Base-by-base conservation (phyloP, 116 monocot species). In the Dioscorea cayenensis region DNA sequence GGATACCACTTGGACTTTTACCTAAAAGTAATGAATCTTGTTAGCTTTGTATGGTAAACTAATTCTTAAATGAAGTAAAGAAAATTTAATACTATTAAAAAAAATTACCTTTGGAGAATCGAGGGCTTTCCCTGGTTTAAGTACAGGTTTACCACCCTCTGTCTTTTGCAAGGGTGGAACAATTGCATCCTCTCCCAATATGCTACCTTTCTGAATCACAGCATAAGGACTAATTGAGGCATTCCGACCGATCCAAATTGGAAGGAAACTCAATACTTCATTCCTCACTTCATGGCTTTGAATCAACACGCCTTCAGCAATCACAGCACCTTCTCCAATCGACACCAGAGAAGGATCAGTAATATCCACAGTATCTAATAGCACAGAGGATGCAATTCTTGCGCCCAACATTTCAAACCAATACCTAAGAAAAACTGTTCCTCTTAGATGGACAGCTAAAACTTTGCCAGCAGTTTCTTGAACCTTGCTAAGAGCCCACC, bases 351-450 rank as follows among this genome's bases (percentile, higher is more conserved):
- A 69, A 12, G 85, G 85, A 29, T 85, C 85, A 17, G 76, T 82
- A 17, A 82, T 85, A 50, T 85, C 85, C 21, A 85, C 67, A 0
- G 85, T 82, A 55, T 85, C 85, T 7, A 85, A 73, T 29, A 82
- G 36, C 28, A 82, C 85, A 13, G 76, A 79, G 19, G 75, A 35
- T 0, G 73, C 78, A 18, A 85, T 68, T 8, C 63, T 63, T 20
- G 85, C 85, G 58, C 85, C 85, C 27, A 71, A 69, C 73, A 81
- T 78, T 69, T 76, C 66, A 68, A 78, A 82, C 85, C 85, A 85
- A 28, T 74, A 72, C 7, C 73, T 85, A 37, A 82, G 37, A 36
- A 81, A 85, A 7, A 76, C 49, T 20, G 85, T 85, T 17, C 79
- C 85, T 27, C 75, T 82, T 5, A 85, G 69, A 76, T 85, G 79